Percentiles rank a stretch among this genome's conserved stretches.
Evolutionary conservation across 2,329 filamentous ascomycete species (phyloP).

Genomic region (Curvularia sp.): DNA sequence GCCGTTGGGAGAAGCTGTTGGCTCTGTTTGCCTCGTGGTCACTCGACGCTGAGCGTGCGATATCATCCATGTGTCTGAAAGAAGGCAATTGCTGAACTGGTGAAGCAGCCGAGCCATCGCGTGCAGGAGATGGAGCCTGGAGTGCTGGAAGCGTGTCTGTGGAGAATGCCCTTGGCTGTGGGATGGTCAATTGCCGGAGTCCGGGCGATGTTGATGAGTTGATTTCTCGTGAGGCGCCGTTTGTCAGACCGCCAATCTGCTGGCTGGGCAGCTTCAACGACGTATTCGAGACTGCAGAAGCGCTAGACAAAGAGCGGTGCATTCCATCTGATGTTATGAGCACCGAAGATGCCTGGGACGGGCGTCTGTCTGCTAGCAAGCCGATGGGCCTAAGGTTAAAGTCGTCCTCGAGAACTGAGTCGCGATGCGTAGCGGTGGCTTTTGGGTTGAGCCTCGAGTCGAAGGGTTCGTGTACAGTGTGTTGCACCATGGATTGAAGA

Average conservation of each 20-base stretch:
- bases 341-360: constrained; percentile 19
- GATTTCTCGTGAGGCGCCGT: constrained; percentile 29
- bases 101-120: constrained; percentile 36
- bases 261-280: constrained; percentile 24
- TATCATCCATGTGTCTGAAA: constrained; percentile 44
- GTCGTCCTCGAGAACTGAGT: constrained; percentile 28
- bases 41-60: constrained; percentile 44
- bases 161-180: constrained; percentile 34
- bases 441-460: constrained; percentile 16
- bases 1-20: constrained; percentile 44
- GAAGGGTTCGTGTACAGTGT: constrained; percentile 29
- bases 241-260: constrained; percentile 28
- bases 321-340: constrained; percentile 14
- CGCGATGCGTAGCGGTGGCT: constrained; percentile 24
- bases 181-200: constrained; percentile 44
- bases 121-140: constrained; percentile 43
- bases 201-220: constrained; percentile 38
- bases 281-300: constrained; percentile 18
- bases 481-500: constrained; percentile 20
- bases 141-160: constrained; percentile 47
- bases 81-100: constrained; percentile 44
- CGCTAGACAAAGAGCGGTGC: constrained; percentile 10
- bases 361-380: constrained; percentile 20
- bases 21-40: constrained; percentile 37
- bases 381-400: constrained; percentile 10